Evolutionary conservation across 768 basidiomycete genomes (phyloP).

Genomic region (Kwoniella shandongensis): DNA sequence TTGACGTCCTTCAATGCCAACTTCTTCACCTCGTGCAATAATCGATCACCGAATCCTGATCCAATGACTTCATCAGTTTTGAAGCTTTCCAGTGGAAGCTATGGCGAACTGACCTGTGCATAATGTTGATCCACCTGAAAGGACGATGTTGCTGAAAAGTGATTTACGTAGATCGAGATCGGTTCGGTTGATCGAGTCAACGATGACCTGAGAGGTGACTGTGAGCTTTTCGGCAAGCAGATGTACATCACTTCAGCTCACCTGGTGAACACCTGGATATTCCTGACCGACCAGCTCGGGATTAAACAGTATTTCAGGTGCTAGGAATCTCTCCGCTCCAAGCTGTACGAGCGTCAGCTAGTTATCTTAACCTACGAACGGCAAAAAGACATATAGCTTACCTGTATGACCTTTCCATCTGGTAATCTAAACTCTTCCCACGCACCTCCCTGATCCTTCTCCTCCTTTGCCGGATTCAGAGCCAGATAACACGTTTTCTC

Average conservation of each 20-base stretch:
- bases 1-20: constrained; percentile 85
- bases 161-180: constrained; percentile 94
- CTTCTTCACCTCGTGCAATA: constrained; percentile 95
- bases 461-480: constrained; percentile 87
- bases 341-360: constrained; percentile 61
- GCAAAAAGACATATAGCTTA: constrained; percentile 50
- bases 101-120: constrained; percentile 68
- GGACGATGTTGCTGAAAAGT: constrained; percentile 92
- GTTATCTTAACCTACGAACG: neutral
- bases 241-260: constrained; percentile 11
- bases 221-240: neutral
- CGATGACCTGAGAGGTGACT: constrained; percentile 63
- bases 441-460: constrained; percentile 75
- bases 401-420: constrained; percentile 90
- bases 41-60: constrained; percentile 93
- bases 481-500: constrained; percentile 98
- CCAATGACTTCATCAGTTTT: neutral
- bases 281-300: constrained; percentile 95
- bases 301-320: constrained; percentile 96
- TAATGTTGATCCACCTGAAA: constrained; percentile 93
- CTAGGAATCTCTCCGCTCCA: constrained; percentile 90
- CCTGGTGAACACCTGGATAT: constrained; percentile 92
- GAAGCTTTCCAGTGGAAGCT: no score
- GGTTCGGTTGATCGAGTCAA: constrained; percentile 95
- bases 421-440: constrained; percentile 88